A percentile compares a stretch with the other conserved stretches of the same genome.
phyloP scores from a whole-genome alignment of 768 basidiomycete species.

The Phallus indusiatus region DNA sequence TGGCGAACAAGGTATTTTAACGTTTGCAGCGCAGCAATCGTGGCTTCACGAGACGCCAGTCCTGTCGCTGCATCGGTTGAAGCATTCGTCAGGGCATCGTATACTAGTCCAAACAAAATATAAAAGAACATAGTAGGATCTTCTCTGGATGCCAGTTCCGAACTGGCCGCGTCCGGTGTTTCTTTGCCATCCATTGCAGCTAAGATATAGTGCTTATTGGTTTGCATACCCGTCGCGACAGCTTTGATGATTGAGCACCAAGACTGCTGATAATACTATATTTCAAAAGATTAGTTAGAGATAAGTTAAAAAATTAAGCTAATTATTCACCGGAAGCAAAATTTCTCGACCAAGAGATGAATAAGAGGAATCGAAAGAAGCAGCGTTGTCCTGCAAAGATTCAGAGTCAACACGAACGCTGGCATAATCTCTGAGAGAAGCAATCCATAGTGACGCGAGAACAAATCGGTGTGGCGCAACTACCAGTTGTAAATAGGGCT shows the following conservation, averaged over 20 bases:
- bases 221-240: constrained; percentile 69
- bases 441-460: constrained; percentile 80
- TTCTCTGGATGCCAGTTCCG: constrained; percentile 16
- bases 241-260: constrained; percentile 83
- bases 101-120: constrained; percentile 87
- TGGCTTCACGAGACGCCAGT: constrained; percentile 31
- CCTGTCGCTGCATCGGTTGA: constrained; percentile 46
- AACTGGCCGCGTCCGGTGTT: constrained; percentile 12
- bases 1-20: constrained; percentile 73
- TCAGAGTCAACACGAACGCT: constrained; percentile 86
- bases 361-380: constrained; percentile 72
- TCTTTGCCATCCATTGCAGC: constrained; percentile 79
- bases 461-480: constrained; percentile 69
- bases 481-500: constrained; percentile 70
- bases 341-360: constrained; percentile 87
- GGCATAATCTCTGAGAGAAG: constrained; percentile 85
- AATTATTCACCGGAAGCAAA: constrained; percentile 61
- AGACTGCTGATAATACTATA: constrained; percentile 76
- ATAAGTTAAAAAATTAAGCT: constrained; percentile 2
- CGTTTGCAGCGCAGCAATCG: constrained; percentile 60
- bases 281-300: neutral
- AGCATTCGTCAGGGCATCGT: constrained; percentile 68
- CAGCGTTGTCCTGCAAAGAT: constrained; percentile 63
- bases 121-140: constrained; percentile 82
- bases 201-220: constrained; percentile 53